Evolutionary conservation across 208 protist species (phyloP), one percentile per base, ranked within the genome.

Genomic region (Acanthamoeba pearcei): DNA sequence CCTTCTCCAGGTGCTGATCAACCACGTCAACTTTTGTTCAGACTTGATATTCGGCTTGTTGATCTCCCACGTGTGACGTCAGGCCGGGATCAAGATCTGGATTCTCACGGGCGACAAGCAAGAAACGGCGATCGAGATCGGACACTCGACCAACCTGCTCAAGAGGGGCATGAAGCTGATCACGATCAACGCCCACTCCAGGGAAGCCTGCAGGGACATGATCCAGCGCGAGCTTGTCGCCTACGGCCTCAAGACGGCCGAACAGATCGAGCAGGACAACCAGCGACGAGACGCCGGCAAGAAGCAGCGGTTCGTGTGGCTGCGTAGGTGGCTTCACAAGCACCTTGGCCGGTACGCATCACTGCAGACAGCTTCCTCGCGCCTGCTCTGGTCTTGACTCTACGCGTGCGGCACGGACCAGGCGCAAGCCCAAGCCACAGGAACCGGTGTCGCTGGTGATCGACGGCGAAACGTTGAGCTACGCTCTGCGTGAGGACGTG

Each of bases 91-190:
- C 3, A 10, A 27, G 5, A n/a, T 94, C 24, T 94, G 89, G 89
- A 64, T 94, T 8, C 27, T 95, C 17, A 95, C 94, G 24, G 95
- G 95, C 83, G 96, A 97, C 53, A 97, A 99, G 97, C 97, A 98
- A 66, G 99, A 99, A 93, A 96, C 98, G 42, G 97, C 97, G 2
- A 98, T 98, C 70, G 98, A 98, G 89, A 98, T 99, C 95, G 98
- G 96, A 24, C 95, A 94, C 68, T 95, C 96, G 1, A 97, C 96
- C 53, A 53, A 42, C 12, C 53, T 96, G 24, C 55, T 96, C n/a
- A 80, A 93, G n/a, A 9, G 55, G 13, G 70, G 72, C 38, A 95
- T 95, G 91, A 32, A 88, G 46, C 24, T 89, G 46, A 80, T 93
- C 64, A 80, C 46, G 22, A 93, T 93, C 62, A 93, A 93, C 38